phyloP scores from a whole-genome alignment of 2,329 filamentous ascomycete species.

The Penicillium sp. region DNA sequence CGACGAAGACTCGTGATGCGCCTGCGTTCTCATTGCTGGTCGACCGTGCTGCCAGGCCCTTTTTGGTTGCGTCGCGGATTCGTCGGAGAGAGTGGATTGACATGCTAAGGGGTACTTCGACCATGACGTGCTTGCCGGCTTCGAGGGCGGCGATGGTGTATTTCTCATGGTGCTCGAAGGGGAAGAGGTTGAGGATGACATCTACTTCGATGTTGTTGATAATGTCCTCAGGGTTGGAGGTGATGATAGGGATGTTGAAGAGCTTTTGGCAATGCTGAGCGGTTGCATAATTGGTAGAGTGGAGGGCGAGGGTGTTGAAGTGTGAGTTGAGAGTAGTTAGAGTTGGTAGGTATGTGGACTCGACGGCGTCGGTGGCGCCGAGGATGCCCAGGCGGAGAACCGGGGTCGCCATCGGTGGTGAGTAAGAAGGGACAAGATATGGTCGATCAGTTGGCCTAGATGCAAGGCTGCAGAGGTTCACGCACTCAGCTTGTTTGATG shows the following conservation, averaged over 20 bases:
- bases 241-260: slow-evolving; percentile 27
- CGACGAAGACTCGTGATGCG: slow-evolving; percentile 51
- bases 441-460: background rate
- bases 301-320: slow-evolving; percentile 48
- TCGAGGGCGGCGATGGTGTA: slow-evolving; percentile 51
- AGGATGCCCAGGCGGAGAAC: slow-evolving; percentile 34
- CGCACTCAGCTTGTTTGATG: background rate
- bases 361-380: slow-evolving; percentile 42
- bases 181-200: slow-evolving; percentile 51
- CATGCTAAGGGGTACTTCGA: slow-evolving; percentile 57
- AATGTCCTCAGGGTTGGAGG: slow-evolving; percentile 39
- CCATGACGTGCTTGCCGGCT: slow-evolving; percentile 52
- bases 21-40: slow-evolving; percentile 30
- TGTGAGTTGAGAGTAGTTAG: slow-evolving; percentile 41
- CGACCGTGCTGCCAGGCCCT: slow-evolving; percentile 3
- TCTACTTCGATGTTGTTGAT: slow-evolving; percentile 44
- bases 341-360: slow-evolving; percentile 52
- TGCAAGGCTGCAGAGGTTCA: background rate
- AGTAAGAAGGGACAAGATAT: background rate
- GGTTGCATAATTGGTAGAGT: slow-evolving; percentile 35
- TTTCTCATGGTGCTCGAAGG: slow-evolving; percentile 52
- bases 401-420: slow-evolving; percentile 17
- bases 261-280: slow-evolving; percentile 4
- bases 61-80: slow-evolving; percentile 44
- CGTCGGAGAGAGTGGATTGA: slow-evolving; percentile 44